phyloP scores from a whole-genome alignment of 2,329 filamentous ascomycete species.

The Cladosporium austrohemisphaericum region DNA sequence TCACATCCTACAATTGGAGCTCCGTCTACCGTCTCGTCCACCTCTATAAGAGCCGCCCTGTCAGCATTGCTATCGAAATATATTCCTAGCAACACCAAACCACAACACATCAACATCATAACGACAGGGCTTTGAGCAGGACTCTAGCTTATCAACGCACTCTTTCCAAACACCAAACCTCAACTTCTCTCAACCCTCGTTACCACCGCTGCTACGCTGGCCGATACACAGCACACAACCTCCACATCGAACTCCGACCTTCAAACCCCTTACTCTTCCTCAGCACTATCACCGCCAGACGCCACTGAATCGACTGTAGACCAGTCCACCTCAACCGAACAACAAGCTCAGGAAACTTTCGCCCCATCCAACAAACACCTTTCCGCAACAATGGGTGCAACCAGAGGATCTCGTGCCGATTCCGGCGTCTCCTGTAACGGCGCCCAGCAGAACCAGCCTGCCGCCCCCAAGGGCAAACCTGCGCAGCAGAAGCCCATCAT shows the following conservation, averaged over 20 bases:
- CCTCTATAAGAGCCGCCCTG: constrained; percentile 8
- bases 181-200: background rate
- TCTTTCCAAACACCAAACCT: background rate
- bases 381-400: constrained; percentile 2
- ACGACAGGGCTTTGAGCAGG: background rate
- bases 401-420: constrained; percentile 7
- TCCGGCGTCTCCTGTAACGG: constrained; percentile 9
- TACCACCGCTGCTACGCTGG: too few species aligned
- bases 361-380: constrained; percentile 2
- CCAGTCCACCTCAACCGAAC: background rate
- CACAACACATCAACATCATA: background rate
- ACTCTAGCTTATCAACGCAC: background rate
- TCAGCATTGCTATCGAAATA: background rate
- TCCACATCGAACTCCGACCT: background rate
- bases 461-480: background rate
- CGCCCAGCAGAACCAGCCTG: background rate
- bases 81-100: background rate
- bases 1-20: constrained; percentile 1
- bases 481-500: background rate
- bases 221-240: background rate
- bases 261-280: background rate
- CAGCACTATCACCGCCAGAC: background rate
- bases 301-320: background rate
- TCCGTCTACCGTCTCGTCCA: constrained; percentile 5
- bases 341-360: background rate